These are phyloP conservation scores for Rhododendron griersonianum DNA, from an alignment of 148 eudicot species.

Conservation along the genomic window DNA sequence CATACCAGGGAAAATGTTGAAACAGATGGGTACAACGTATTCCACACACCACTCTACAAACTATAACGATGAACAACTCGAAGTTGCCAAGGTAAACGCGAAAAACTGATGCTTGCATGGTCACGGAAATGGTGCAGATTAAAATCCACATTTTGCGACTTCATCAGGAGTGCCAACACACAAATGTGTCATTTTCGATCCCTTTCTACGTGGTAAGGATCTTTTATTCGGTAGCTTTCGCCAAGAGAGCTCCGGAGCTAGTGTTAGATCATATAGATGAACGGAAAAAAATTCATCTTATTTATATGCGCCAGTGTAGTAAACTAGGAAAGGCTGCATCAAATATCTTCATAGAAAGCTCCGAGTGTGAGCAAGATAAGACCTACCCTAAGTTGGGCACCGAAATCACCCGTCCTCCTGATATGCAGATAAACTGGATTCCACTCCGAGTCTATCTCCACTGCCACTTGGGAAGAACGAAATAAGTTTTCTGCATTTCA, in stretches of 20 bases:
- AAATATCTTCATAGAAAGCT: neutral
- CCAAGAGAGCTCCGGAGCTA: conserved; percentile 21
- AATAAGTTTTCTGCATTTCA: neutral
- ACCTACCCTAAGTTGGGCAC: neutral
- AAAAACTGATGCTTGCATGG: neutral
- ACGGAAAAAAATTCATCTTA: conserved; percentile 4
- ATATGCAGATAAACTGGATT: neutral
- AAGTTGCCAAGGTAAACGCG: neutral
- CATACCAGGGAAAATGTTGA: neutral
- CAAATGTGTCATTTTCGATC: neutral
- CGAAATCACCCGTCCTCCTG: neutral
- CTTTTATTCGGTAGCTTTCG: neutral
- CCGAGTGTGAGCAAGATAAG: neutral
- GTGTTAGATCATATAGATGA: conserved; percentile 5
- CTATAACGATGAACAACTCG: neutral
- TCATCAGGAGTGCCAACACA: neutral
- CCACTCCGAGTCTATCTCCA: neutral
- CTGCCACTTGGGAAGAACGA: neutral
- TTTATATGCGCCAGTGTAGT: neutral
- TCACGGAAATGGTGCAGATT: neutral
- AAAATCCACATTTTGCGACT: neutral
- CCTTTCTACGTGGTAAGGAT: neutral
- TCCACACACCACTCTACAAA: conserved; percentile 13
- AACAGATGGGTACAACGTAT: neutral
- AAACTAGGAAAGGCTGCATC: neutral